phyloP scores from a whole-genome alignment of 2,329 filamentous ascomycete species.

The Emydomyces testavorans region DNA sequence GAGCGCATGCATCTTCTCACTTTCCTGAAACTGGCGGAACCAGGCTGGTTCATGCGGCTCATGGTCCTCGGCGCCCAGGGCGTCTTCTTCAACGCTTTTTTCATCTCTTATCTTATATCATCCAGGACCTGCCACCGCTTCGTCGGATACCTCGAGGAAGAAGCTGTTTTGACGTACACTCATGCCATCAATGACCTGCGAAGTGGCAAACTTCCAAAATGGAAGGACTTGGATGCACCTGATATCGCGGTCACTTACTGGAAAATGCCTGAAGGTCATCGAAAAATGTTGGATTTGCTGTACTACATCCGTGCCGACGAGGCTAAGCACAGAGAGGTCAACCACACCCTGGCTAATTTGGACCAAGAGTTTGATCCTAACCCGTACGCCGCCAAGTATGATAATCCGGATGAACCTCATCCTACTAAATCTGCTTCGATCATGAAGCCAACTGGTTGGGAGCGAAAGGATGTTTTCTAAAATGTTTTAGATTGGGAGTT shows the following conservation, averaged over 20 bases:
- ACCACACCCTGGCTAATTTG: slow-evolving; percentile 86
- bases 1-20: slow-evolving; percentile 88
- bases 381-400: slow-evolving; percentile 77
- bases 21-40: slow-evolving; percentile 82
- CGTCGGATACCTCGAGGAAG: slow-evolving; percentile 93
- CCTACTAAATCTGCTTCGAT: slow-evolving; percentile 57
- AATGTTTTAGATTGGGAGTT: not conserved
- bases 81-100: slow-evolving; percentile 92
- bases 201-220: slow-evolving; percentile 67
- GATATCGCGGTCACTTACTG: slow-evolving; percentile 88
- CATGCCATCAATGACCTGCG: slow-evolving; percentile 81
- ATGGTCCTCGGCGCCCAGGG: slow-evolving; percentile 90
- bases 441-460: slow-evolving; percentile 63
- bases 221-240: slow-evolving; percentile 66
- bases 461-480: slow-evolving; percentile 64
- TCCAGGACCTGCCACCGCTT: slow-evolving; percentile 87
- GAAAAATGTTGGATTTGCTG: slow-evolving; percentile 75
- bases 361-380: slow-evolving; percentile 80
- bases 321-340: slow-evolving; percentile 83
- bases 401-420: slow-evolving; percentile 54
- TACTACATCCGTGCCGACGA: slow-evolving; percentile 86
- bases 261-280: slow-evolving; percentile 76
- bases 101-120: slow-evolving; percentile 74
- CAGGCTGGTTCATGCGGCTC: slow-evolving; percentile 78
- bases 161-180: slow-evolving; percentile 92